Conservation (phyloP, 2,329 filamentous ascomycete genomes). For the Pleurostoma richardsiae region DNA sequence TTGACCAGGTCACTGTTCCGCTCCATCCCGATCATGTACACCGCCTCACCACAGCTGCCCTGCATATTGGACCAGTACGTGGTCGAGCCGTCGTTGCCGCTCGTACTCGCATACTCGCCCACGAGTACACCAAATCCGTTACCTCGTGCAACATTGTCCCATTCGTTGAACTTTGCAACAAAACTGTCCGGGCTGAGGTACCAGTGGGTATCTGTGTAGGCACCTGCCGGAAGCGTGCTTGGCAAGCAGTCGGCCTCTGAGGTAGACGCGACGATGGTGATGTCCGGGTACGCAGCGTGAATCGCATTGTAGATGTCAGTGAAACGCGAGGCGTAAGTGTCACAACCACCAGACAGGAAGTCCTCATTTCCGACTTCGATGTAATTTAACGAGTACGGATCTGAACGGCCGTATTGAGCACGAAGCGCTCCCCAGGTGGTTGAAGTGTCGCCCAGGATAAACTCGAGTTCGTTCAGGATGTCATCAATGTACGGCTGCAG, state of each 20-base stretch:
- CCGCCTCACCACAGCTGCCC: conserved; percentile 28
- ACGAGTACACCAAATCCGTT: conserved; percentile 6
- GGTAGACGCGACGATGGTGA: conserved; percentile 6
- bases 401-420: conserved; percentile 41
- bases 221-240: no score
- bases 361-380: conserved; percentile 54
- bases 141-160: conserved; percentile 30
- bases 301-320: conserved; percentile 32
- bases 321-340: conserved; percentile 35
- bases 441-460: conserved; percentile 37
- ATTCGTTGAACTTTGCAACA: conserved; percentile 24
- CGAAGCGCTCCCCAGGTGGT: conserved; percentile 40
- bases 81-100: conserved; percentile 43
- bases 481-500: conserved; percentile 40
- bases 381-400: conserved; percentile 43
- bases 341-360: conserved; percentile 32
- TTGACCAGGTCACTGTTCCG: conserved; percentile 27
- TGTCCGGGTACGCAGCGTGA: conserved; percentile 8
- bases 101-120: conserved; percentile 42
- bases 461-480: conserved; percentile 46
- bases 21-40: conserved; percentile 50
- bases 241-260: background rate
- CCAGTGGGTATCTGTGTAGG: conserved; percentile 22
- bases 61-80: conserved; percentile 38
- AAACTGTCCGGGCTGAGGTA: conserved; percentile 25